A percentile compares a stretch with the other conserved stretches of the same genome.
Evolutionary conservation across 495 filamentous ascomycete species (phyloP).

Genomic region (Tuber magnatum): DNA sequence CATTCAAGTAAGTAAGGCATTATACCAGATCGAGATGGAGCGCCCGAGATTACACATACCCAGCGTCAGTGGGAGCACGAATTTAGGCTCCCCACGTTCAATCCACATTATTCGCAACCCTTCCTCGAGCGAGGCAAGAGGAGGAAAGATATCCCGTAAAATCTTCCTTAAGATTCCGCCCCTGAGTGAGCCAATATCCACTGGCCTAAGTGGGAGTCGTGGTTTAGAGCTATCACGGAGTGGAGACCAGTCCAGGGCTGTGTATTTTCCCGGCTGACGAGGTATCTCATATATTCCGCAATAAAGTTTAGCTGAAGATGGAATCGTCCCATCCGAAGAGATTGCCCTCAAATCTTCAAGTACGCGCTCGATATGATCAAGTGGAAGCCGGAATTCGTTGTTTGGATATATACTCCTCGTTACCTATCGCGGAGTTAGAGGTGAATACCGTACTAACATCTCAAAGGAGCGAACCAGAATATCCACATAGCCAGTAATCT

Average conservation of each 20-base stretch:
- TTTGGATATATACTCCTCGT: not conserved
- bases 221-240: not conserved
- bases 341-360: conserved; percentile 8
- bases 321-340: not conserved
- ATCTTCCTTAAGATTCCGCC: not conserved
- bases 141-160: not conserved
- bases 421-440: not conserved
- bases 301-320: conserved; percentile 6
- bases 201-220: not conserved
- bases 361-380: not conserved
- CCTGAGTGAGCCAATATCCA: not conserved
- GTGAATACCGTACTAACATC: not conserved
- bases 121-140: conserved; percentile 1
- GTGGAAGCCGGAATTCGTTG: not conserved
- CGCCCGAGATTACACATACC: not conserved
- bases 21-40: not conserved
- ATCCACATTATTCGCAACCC: not conserved
- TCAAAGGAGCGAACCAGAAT: conserved; percentile 14
- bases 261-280: not conserved
- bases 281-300: conserved; percentile 15
- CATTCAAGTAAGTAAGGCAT: not conserved
- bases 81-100: not conserved
- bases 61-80: not conserved
- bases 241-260: conserved; percentile 11
- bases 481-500: conserved; percentile 10